Evolutionary conservation across 805 yeast species (phyloP), one percentile per base, ranked within the genome.

Genomic region (Hanseniaspora meyeri): DNA sequence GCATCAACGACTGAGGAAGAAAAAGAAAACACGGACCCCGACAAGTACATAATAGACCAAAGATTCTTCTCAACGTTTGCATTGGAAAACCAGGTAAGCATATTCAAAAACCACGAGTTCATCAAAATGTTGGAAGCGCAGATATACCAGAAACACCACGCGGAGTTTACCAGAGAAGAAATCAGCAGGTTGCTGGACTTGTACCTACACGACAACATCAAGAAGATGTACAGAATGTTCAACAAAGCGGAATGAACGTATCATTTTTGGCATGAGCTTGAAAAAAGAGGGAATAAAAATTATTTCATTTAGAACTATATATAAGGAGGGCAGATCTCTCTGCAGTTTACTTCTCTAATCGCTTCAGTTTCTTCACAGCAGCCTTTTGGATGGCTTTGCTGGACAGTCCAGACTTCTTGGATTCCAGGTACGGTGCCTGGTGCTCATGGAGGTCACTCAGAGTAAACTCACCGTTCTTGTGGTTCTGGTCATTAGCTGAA

Each of bases 281-380:
- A n/a, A 14, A 36, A 36, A 16, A 2, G n/a, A n/a, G 14, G 9
- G 8, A 10, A 27, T 24, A 34, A 19, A 8, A 16, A 24, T 31
- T 6, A 19, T 10, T 17, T 24, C n/a, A 7, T 16, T 43, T 8
- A 43, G 16, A 43, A 43, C 12, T 43, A n/a, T 45, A 31, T 17
- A 19, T 9, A 31, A 29, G 3, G 27, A 24, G 27, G 27, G 27
- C 3, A 4, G 27, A 24, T 24, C 27, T 24, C 27, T 24, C 27
- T 24, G 27, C 5, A 3, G 27, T 43, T 34, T 39, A 53, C 37
- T 53, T 37, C 24, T 53, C 57, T 16, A 38, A 47, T 14, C 46
- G 57, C 16, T 46, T 46, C 27, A 53, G 39, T 32, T 53, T 53
- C 14, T 46, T 53, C 10, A 46, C 40, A 19, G 57, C 51, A 20